Conservation (phyloP, 257 asterid species). For the Solanum ossicruentum region DNA sequence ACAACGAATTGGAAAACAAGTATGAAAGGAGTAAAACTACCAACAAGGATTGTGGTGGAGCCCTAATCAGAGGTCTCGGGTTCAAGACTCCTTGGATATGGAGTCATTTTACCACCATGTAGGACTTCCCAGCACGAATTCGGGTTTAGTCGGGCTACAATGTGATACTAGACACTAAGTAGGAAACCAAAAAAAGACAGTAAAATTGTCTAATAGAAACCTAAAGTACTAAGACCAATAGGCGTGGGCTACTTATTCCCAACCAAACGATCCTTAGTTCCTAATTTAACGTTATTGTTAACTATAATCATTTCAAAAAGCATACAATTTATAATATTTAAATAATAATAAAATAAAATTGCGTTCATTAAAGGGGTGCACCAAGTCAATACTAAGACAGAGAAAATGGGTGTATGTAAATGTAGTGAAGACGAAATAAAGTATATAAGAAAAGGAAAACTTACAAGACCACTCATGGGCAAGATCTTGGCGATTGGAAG, state of each 20-base stretch:
- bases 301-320: background rate
- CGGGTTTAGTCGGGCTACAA: too few relatives aligned
- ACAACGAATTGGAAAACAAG: background rate
- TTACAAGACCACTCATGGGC: slow-evolving; percentile 77
- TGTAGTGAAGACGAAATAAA: background rate
- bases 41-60: too few relatives aligned
- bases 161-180: too few relatives aligned
- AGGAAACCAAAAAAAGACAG: too few relatives aligned
- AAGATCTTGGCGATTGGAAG: slow-evolving; percentile 32
- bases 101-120: too few relatives aligned
- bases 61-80: too few relatives aligned
- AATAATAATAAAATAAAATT: too few relatives aligned
- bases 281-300: background rate
- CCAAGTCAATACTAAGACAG: background rate
- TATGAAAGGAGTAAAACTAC: background rate
- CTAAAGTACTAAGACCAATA: background rate
- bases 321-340: too few relatives aligned
- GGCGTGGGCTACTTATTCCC: background rate
- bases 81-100: too few relatives aligned
- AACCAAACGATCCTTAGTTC: background rate
- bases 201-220: background rate
- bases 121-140: too few relatives aligned
- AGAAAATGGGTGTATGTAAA: background rate
- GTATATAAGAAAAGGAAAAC: background rate
- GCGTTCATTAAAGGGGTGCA: background rate